Conservation (phyloP, 2,329 filamentous ascomycete genomes). For the Aureobasidium uvarum region DNA sequence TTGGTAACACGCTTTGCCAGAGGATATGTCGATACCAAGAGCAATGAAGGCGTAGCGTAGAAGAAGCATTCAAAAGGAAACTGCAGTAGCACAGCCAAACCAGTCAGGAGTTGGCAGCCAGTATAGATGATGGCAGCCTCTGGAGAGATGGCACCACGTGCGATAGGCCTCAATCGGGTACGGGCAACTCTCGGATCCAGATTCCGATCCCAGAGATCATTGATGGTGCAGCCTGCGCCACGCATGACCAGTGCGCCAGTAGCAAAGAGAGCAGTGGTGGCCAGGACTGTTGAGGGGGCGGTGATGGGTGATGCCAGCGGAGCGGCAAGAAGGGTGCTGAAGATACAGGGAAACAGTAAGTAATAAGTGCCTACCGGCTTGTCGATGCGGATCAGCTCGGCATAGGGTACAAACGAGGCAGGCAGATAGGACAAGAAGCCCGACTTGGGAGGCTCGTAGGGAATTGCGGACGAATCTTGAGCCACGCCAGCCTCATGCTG, state of each 20-base stretch:
- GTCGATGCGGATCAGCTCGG: slow-evolving; percentile 75
- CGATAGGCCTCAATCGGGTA: slow-evolving; percentile 75
- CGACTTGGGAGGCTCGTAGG: slow-evolving; percentile 66
- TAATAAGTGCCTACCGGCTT: slow-evolving; percentile 82
- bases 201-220: slow-evolving; percentile 87
- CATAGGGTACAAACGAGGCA: slow-evolving; percentile 70
- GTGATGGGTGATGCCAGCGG: slow-evolving; percentile 63
- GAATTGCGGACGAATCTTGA: neutral
- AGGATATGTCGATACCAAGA: slow-evolving; percentile 73
- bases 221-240: slow-evolving; percentile 83
- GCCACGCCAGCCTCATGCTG: slow-evolving; percentile 16
- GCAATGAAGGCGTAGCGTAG: slow-evolving; percentile 72
- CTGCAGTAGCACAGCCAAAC: slow-evolving; percentile 71
- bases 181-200: slow-evolving; percentile 77
- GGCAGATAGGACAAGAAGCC: slow-evolving; percentile 71
- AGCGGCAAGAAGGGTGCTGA: slow-evolving; percentile 77
- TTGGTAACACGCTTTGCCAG: slow-evolving; percentile 82
- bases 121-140: slow-evolving; percentile 71
- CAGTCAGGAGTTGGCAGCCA: slow-evolving; percentile 68
- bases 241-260: slow-evolving; percentile 80
- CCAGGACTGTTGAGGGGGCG: slow-evolving; percentile 59
- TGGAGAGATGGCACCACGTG: slow-evolving; percentile 72
- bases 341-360: slow-evolving; percentile 80
- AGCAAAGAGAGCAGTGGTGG: slow-evolving; percentile 67
- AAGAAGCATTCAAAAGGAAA: slow-evolving; percentile 71